These are phyloP conservation scores for Erysiphe pulchra DNA, from an alignment of 2,329 filamentous ascomycete genomes.

Conservation along the genomic window DNA sequence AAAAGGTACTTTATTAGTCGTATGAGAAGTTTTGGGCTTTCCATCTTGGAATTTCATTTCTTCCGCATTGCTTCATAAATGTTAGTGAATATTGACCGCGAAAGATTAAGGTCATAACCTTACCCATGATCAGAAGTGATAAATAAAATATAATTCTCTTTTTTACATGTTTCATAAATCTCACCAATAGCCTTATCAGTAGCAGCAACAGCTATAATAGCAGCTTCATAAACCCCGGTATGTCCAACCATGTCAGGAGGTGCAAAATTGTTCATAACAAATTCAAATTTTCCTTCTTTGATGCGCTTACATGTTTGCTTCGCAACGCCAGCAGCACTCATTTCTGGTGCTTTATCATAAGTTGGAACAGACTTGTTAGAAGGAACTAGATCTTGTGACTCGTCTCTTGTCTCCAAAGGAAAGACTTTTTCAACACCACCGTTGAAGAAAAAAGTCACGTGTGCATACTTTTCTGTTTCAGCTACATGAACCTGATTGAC, in stretches of 20 bases:
- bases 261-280: conserved; percentile 99
- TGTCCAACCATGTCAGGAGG: conserved; percentile 98
- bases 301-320: conserved; percentile 77
- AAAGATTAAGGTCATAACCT: conserved; percentile 10
- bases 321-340: conserved; percentile 79
- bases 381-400: conserved; percentile 50
- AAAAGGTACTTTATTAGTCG: conserved; percentile 91
- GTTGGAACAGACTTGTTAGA: conserved; percentile 79
- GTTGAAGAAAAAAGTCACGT: conserved; percentile 99
- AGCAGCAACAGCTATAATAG: conserved; percentile 56
- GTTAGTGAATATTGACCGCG: conserved; percentile 1
- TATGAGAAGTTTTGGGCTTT: conserved; percentile 95
- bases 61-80: conserved; percentile 44
- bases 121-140: conserved; percentile 85
- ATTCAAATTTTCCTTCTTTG: conserved; percentile 64
- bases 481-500: conserved; percentile 89
- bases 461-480: conserved; percentile 97
- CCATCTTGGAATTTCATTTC: conserved; percentile 96
- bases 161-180: conserved; percentile 83
- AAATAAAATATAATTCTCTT: conserved; percentile 79
- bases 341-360: conserved; percentile 84
- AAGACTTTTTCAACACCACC: conserved; percentile 95
- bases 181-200: conserved; percentile 86
- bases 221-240: conserved; percentile 90
- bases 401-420: conserved; percentile 70